Evolutionary conservation across 2,329 filamentous ascomycete species (phyloP).

Genomic region (Lasiodiplodia sp.): DNA sequence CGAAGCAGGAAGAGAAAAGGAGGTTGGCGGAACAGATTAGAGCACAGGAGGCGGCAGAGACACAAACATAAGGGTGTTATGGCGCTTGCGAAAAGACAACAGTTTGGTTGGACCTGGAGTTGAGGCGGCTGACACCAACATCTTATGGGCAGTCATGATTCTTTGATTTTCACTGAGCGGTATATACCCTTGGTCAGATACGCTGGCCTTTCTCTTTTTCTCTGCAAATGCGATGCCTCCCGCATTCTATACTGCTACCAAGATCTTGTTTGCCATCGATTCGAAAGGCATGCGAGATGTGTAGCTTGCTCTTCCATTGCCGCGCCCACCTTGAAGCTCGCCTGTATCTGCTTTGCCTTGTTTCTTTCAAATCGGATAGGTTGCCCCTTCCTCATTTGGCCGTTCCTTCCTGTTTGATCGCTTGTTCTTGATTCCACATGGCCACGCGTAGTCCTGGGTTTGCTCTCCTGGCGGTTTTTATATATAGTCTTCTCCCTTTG

Average conservation of each 20-base stretch:
- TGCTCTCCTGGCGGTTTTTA: background rate
- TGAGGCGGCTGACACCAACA: background rate
- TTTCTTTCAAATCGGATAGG: background rate
- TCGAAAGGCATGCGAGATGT: background rate
- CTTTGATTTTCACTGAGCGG: background rate
- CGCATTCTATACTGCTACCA: background rate
- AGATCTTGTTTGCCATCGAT: background rate
- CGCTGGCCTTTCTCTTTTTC: background rate
- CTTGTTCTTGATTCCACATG: background rate
- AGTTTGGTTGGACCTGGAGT: background rate
- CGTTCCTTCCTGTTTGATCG: background rate
- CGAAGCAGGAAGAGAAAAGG: slow-evolving; percentile 50
- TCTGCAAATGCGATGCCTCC: background rate
- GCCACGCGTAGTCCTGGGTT: background rate
- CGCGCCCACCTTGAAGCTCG: too few species aligned
- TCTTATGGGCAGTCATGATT: background rate
- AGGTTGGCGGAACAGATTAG: slow-evolving; percentile 54
- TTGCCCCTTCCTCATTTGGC: background rate
- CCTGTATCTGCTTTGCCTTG: background rate
- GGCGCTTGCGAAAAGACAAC: background rate
- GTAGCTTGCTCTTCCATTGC: background rate
- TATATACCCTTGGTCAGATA: slow-evolving; percentile 11
- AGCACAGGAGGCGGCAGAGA: slow-evolving; percentile 34
- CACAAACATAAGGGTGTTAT: background rate
- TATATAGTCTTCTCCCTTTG: background rate